These are phyloP conservation scores for Hymenoscyphus repandus DNA, from an alignment of 2,329 filamentous ascomycete genomes.

Conservation along the genomic window DNA sequence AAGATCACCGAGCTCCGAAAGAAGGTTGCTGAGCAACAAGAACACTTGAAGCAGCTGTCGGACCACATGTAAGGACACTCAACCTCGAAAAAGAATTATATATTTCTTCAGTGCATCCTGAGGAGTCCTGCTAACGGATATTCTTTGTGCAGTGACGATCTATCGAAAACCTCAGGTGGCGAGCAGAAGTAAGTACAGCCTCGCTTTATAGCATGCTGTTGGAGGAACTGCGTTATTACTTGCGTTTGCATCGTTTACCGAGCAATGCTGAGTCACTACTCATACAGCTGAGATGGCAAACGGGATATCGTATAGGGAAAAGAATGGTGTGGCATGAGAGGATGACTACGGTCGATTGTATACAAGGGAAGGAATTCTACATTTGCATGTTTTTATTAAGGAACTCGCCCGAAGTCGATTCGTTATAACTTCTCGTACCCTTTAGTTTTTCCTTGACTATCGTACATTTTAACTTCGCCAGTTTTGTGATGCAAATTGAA, in stretches of 20 bases:
- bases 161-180: constrained; percentile 60
- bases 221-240: not conserved
- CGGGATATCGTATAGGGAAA: not conserved
- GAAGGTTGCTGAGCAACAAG: constrained; percentile 70
- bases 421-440: not conserved
- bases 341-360: not conserved
- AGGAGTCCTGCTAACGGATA: constrained; percentile 12
- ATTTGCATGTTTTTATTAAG: constrained; percentile 2
- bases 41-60: constrained; percentile 78
- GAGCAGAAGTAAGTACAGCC: constrained; percentile 32
- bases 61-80: constrained; percentile 67
- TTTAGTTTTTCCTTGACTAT: not conserved
- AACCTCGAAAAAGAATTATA: not conserved
- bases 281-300: constrained; percentile 4
- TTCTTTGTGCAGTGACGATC: constrained; percentile 56
- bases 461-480: constrained; percentile 2
- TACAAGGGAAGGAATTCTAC: constrained; percentile 4
- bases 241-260: not conserved
- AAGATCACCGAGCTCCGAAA: constrained; percentile 76
- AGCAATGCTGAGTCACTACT: constrained; percentile 10
- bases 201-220: constrained; percentile 7
- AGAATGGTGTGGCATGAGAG: not conserved
- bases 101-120: not conserved
- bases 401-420: not conserved
- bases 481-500: not conserved